Conservation (phyloP, 176 grass and related monocot genomes). For the Poa pratensis region DNA sequence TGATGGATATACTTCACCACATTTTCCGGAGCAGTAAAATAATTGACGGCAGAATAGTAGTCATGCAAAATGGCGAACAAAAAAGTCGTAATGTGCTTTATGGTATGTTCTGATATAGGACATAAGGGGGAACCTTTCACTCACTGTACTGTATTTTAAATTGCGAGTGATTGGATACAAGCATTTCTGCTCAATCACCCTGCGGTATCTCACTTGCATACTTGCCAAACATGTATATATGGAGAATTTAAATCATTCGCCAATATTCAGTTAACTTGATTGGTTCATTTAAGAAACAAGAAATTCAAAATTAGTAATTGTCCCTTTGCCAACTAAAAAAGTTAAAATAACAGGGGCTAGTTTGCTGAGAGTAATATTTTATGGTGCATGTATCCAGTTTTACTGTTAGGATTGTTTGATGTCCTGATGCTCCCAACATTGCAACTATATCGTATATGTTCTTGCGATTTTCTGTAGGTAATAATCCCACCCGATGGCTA, state of each 20-base stretch:
- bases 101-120: neutral
- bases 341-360: constrained; percentile 1
- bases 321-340: neutral
- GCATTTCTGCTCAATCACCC: neutral
- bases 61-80: neutral
- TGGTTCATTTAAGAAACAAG: constrained; percentile 10
- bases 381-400: constrained; percentile 14
- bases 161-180: neutral
- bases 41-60: neutral
- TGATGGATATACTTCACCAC: neutral
- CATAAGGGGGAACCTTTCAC: neutral
- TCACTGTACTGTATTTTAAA: neutral
- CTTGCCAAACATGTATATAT: neutral
- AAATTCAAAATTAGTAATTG: neutral
- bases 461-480: constrained; percentile 53
- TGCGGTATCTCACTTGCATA: neutral
- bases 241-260: constrained; percentile 14
- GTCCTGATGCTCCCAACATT: neutral
- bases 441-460: neutral
- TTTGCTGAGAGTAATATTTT: constrained; percentile 18
- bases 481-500: constrained; percentile 90
- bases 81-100: neutral
- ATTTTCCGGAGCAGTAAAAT: neutral
- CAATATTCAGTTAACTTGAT: constrained; percentile 5
- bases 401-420: constrained; percentile 21